Conservation (phyloP, 2,329 filamentous ascomycete species). For the Trematosphaeria pertusa region DNA sequence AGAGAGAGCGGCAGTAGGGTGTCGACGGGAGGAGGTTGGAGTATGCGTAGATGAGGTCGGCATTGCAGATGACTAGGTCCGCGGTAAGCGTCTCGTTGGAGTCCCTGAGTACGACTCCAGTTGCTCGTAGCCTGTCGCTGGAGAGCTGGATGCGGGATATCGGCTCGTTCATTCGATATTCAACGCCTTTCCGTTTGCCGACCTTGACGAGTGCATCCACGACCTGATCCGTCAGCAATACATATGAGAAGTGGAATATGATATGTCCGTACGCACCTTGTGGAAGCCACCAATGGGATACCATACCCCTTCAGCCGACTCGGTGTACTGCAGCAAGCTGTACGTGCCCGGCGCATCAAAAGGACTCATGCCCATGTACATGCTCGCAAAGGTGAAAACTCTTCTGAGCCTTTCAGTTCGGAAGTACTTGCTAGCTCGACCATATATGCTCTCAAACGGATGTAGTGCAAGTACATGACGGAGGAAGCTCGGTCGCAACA, state of each 20-base stretch:
- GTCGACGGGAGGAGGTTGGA: constrained; percentile 69
- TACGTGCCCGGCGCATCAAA: constrained; percentile 80
- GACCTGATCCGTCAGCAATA: no score
- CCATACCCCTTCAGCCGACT: constrained; percentile 78
- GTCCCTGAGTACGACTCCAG: constrained; percentile 65
- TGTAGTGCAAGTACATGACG: constrained; percentile 66
- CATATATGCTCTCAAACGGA: constrained; percentile 75
- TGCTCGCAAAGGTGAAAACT: constrained; percentile 79
- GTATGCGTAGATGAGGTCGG: constrained; percentile 78
- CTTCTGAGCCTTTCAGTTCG: constrained; percentile 71
- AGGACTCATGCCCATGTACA: constrained; percentile 84
- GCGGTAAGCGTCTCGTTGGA: constrained; percentile 65
- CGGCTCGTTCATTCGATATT: constrained; percentile 66
- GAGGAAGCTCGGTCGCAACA: constrained; percentile 67
- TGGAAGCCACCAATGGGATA: constrained; percentile 77
- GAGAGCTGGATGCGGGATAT: constrained; percentile 64
- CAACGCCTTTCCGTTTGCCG: constrained; percentile 66
- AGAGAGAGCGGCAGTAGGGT: constrained; percentile 50
- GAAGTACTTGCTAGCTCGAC: constrained; percentile 71
- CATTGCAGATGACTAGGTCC: constrained; percentile 74
- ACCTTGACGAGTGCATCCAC: constrained; percentile 69
- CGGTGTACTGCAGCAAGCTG: constrained; percentile 75
- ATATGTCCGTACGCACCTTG: constrained; percentile 58
- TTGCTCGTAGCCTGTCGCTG: constrained; percentile 59
- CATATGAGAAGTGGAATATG: no score